A percentile compares a stretch with the other conserved stretches of the same genome.
These are phyloP conservation scores for Colletotrichum aenigma DNA, from an alignment of 2,329 filamentous ascomycete genomes.

Conservation along the genomic window DNA sequence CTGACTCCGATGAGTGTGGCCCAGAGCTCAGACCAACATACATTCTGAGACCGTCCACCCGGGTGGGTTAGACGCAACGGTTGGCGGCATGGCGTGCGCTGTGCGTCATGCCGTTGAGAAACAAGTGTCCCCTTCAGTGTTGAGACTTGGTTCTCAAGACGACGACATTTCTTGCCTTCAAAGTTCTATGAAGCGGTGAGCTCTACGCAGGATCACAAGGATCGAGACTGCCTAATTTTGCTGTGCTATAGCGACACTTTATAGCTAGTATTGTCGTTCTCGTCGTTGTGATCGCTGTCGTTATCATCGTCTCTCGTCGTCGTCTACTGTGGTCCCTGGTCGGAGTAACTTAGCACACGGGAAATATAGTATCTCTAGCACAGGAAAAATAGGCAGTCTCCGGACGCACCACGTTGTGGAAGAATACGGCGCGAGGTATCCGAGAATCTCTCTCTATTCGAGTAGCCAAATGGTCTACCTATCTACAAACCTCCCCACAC, in stretches of 20 bases:
- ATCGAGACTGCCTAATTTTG: too few species aligned
- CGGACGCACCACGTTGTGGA: too few species aligned
- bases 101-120: background rate
- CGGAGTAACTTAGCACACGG: too few species aligned
- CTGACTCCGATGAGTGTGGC: background rate
- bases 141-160: background rate
- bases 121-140: background rate
- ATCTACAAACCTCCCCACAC: background rate
- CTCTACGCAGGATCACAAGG: background rate
- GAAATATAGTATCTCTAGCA: too few species aligned
- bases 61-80: background rate
- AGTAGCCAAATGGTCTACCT: constrained; percentile 4
- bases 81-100: background rate
- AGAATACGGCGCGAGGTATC: background rate
- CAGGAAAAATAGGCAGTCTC: rapidly evolving
- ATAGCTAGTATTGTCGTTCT: too few species aligned
- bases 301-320: too few species aligned
- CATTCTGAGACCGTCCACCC: background rate
- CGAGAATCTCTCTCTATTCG: constrained; percentile 12
- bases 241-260: too few species aligned
- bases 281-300: too few species aligned
- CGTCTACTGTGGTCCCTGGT: too few species aligned
- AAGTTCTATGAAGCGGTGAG: background rate
- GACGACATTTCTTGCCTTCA: background rate
- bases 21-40: background rate